These are phyloP conservation scores for Haplosporangium gracile DNA, from an alignment of 192 early-diverging fungal species.

Conservation along the genomic window DNA sequence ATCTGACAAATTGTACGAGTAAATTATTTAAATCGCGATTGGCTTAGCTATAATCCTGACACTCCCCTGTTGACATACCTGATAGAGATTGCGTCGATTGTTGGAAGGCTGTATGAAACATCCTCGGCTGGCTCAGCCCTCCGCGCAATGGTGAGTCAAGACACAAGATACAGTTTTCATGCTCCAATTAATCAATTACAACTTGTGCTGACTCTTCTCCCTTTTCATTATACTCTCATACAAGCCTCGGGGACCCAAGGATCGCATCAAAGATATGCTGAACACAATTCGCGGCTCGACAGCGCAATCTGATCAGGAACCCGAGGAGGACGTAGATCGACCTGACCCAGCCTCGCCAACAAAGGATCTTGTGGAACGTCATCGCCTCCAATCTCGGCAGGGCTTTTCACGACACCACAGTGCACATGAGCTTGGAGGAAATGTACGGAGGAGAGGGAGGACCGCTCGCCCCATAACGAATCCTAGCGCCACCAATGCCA, in stretches of 20 bases:
- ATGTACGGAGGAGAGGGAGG: slow-evolving; percentile 9
- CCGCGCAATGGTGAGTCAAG: slow-evolving; percentile 16
- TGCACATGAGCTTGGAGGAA: slow-evolving; percentile 8
- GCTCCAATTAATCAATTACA: too few species aligned
- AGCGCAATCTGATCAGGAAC: slow-evolving; percentile 6
- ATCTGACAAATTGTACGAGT: neutral
- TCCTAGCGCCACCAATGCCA: too few species aligned
- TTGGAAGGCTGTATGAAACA: slow-evolving; percentile 34
- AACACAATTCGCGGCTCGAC: slow-evolving; percentile 29
- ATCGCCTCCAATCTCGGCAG: neutral
- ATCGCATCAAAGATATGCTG: slow-evolving; percentile 40
- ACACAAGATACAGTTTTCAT: neutral
- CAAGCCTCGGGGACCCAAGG: slow-evolving; percentile 22
- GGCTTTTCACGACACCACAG: slow-evolving; percentile 9
- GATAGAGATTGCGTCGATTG: slow-evolving; percentile 43
- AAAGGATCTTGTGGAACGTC: slow-evolving; percentile 25
- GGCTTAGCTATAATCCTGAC: neutral
- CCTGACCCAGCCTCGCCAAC: slow-evolving; percentile 37
- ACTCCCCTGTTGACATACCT: neutral
- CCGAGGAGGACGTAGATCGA: slow-evolving; percentile 12
- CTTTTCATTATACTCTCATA: neutral
- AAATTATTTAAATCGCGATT: neutral
- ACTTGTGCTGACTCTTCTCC: neutral
- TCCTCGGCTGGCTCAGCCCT: slow-evolving; percentile 35
- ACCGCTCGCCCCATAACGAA: neutral